Evolutionary conservation across 2,329 filamentous ascomycete genomes (phyloP).

Genomic region (Penicillium italicum): DNA sequence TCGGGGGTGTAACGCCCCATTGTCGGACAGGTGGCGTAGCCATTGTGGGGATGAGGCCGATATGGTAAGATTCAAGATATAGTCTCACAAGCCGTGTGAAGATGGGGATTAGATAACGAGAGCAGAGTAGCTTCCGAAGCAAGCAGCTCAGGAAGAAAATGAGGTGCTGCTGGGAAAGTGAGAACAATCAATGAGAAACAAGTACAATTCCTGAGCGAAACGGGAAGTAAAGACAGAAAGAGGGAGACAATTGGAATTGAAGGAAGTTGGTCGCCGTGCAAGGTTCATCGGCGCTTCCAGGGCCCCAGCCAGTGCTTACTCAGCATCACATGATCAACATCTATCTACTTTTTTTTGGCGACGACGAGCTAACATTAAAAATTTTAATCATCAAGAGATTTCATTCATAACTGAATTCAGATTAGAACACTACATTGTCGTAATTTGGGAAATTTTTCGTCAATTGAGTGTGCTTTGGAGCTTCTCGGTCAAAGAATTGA

Average conservation of each 20-base stretch:
- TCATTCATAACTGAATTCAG: background rate
- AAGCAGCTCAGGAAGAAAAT: background rate
- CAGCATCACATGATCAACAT: conserved; percentile 17
- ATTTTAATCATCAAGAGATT: background rate
- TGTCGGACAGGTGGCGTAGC: conserved; percentile 41
- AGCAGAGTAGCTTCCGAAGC: background rate
- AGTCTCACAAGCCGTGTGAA: conserved; percentile 3
- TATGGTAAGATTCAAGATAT: background rate
- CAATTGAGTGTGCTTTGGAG: background rate
- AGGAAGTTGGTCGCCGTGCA: conserved; percentile 5
- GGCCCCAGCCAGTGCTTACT: conserved; percentile 17
- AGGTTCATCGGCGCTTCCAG: conserved; percentile 14
- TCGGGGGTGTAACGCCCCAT: conserved; percentile 78
- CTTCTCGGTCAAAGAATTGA: conserved; percentile 5
- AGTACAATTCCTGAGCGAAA: background rate
- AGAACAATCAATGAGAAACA: background rate
- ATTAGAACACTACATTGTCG: background rate
- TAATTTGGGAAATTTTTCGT: background rate
- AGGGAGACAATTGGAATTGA: conserved; percentile 6
- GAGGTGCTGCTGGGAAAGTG: background rate
- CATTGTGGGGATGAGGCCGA: conserved; percentile 26
- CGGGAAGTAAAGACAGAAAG: background rate
- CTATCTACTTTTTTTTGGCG: background rate
- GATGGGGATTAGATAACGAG: conserved; percentile 18
- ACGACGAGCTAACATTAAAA: background rate